These are phyloP conservation scores for Macrocybe gigantea DNA, from an alignment of 768 basidiomycete species.

Conservation along the genomic window DNA sequence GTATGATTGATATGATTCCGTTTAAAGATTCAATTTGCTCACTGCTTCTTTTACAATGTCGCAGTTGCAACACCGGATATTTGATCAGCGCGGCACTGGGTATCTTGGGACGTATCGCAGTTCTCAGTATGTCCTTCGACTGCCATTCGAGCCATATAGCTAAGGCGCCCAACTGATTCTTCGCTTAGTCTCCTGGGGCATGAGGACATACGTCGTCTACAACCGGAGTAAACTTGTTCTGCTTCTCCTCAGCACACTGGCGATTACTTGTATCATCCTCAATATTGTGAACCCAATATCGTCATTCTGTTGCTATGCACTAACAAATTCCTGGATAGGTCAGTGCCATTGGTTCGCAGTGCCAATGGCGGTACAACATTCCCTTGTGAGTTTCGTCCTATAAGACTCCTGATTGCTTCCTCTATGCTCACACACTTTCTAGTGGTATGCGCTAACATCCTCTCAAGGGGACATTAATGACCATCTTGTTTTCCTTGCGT, in stretches of 20 bases:
- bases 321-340: not conserved
- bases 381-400: too few relatives aligned
- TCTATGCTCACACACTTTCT: too few relatives aligned
- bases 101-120: conserved; percentile 10
- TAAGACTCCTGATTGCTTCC: too few relatives aligned
- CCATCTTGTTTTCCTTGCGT: too few relatives aligned
- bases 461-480: too few relatives aligned
- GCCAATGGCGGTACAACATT: too few relatives aligned
- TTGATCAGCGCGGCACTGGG: conserved; percentile 5
- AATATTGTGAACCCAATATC: conserved; percentile 6
- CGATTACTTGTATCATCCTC: conserved; percentile 7
- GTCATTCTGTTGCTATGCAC: not conserved
- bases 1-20: conserved; percentile 1
- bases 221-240: conserved; percentile 8
- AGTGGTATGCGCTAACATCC: too few relatives aligned
- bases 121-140: conserved; percentile 11
- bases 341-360: too few relatives aligned
- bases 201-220: conserved; percentile 15
- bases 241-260: conserved; percentile 8
- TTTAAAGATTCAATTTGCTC: not conserved
- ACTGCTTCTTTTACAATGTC: not conserved
- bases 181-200: conserved; percentile 11
- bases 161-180: not conserved
- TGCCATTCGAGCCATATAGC: not conserved
- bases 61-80: conserved; percentile 10